phyloP scores from a whole-genome alignment of 805 yeast species.

The Suhomyces tanzawaensis region DNA sequence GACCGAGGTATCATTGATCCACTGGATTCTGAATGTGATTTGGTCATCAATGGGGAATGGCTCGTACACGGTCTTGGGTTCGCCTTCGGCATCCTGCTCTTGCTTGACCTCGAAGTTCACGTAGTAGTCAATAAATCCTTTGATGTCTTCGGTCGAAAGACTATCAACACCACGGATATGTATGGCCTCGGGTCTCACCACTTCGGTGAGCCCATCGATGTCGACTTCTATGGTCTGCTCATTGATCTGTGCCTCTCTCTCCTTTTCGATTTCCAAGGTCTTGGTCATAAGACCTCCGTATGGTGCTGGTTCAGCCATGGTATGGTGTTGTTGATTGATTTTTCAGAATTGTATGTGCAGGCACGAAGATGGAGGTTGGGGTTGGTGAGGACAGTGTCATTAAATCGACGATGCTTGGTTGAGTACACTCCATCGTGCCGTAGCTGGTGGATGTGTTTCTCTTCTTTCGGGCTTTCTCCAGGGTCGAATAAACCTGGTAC shows the following conservation, averaged over 20 bases:
- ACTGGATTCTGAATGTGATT: conserved; percentile 48
- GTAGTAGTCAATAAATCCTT: conserved; percentile 50
- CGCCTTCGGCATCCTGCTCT: conserved; percentile 14
- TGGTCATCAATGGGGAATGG: conserved; percentile 25
- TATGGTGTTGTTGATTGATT: conserved; percentile 2
- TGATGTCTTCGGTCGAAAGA: conserved; percentile 58
- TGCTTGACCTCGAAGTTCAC: conserved; percentile 28
- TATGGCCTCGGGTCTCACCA: conserved; percentile 46
- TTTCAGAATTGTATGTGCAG: conserved; percentile 1
- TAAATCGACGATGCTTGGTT: too few relatives aligned
- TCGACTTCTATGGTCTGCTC: conserved; percentile 32
- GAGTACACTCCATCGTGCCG: too few relatives aligned
- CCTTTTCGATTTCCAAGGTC: conserved; percentile 38
- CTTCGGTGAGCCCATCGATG: conserved; percentile 30
- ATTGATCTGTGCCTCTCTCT: conserved; percentile 26
- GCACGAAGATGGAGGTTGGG: neutral
- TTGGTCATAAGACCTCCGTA: conserved; percentile 43
- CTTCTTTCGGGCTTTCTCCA: too few relatives aligned
- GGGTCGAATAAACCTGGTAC: too few relatives aligned
- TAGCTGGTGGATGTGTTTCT: too few relatives aligned
- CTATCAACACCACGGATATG: conserved; percentile 61
- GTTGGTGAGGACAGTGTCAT: too few relatives aligned
- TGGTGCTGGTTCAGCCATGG: conserved; percentile 18
- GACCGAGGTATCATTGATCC: conserved; percentile 65
- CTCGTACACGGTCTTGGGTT: conserved; percentile 15